These are phyloP conservation scores for Prosopis cineraria DNA, from an alignment of 306 rosid species.

Conservation along the genomic window DNA sequence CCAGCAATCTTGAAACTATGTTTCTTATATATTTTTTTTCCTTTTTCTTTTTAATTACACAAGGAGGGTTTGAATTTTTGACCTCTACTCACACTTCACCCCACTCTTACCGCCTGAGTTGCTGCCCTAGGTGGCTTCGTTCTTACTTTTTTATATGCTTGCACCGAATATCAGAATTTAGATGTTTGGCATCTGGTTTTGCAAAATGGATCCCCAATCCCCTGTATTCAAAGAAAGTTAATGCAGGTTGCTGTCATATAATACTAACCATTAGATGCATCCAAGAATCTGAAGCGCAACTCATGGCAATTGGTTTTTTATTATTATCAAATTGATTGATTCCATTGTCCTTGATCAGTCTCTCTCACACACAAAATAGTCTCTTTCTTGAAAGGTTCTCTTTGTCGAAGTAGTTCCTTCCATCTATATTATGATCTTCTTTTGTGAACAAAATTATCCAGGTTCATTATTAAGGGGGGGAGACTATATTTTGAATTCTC, in stretches of 20 bases:
- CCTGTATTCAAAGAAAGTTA: not conserved
- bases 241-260: not conserved
- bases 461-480: too few species aligned
- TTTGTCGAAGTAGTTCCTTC: too few species aligned
- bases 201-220: not conserved
- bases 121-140: too few species aligned
- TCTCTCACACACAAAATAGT: not conserved
- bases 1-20: slow-evolving; percentile 20
- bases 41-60: too few species aligned
- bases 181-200: not conserved
- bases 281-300: not conserved
- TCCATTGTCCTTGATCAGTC: not conserved
- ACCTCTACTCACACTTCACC: too few species aligned
- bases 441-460: too few species aligned
- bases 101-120: too few species aligned
- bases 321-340: not conserved
- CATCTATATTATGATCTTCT: not conserved
- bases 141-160: too few species aligned
- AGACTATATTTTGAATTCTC: too few species aligned
- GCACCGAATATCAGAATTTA: too few species aligned
- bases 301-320: not conserved
- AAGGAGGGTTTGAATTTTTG: too few species aligned
- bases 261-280: not conserved
- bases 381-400: not conserved
- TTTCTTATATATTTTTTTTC: not conserved